Conservation (phyloP, 257 asterid species). For the Petunia axillaris region DNA sequence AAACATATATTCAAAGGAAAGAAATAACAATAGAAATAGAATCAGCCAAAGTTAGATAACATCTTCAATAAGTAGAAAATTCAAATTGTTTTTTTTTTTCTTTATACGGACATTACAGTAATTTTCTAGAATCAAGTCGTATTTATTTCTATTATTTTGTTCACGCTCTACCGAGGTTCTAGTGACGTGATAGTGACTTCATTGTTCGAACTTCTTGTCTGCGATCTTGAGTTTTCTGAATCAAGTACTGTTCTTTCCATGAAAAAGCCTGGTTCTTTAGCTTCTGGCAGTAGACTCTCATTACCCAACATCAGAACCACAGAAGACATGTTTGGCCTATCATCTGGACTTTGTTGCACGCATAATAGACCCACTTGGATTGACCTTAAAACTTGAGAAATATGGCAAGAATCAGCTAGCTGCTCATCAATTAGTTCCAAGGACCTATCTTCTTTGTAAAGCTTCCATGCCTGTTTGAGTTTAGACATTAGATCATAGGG, state of each 20-base stretch:
- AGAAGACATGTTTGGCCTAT: background rate
- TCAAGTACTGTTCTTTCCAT: background rate
- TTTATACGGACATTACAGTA: too few species aligned
- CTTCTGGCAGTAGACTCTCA: too few species aligned
- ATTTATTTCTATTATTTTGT: too few species aligned
- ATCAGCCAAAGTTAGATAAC: too few species aligned
- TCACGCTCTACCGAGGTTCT: background rate
- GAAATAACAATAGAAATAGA: too few species aligned
- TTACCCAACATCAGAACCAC: background rate
- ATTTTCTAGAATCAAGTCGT: too few species aligned
- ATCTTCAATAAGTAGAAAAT: too few species aligned
- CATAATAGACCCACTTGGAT: background rate
- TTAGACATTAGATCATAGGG: background rate
- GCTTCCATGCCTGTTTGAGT: conserved; percentile 1
- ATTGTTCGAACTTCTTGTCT: background rate
- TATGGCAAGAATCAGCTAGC: background rate
- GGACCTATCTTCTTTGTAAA: background rate
- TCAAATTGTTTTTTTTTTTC: too few species aligned
- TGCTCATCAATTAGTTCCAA: background rate
- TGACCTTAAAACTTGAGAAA: background rate
- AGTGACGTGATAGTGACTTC: background rate
- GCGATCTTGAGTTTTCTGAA: background rate
- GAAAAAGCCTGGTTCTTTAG: background rate
- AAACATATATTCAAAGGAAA: too few species aligned
- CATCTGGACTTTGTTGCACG: background rate